Evolutionary conservation across 2,329 filamentous ascomycete genomes (phyloP).

Genomic region (Rutstroemia sp.): DNA sequence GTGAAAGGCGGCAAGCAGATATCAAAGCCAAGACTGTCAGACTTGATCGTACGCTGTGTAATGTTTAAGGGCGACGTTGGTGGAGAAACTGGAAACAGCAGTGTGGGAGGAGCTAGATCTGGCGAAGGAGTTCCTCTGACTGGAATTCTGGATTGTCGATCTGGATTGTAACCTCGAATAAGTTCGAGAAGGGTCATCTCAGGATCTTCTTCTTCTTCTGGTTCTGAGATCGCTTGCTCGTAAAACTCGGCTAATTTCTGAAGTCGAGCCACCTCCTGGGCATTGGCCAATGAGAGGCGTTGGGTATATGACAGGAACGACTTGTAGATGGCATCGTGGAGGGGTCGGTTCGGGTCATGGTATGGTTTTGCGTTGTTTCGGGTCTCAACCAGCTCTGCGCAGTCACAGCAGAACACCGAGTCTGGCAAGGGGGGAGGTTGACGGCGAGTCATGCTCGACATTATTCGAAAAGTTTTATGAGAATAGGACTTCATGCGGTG

Average conservation of each 20-base stretch:
- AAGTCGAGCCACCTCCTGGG: not conserved
- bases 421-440: not conserved
- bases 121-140: not conserved
- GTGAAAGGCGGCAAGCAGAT: not conserved
- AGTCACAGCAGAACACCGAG: conserved; percentile 7
- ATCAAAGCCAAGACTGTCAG: not conserved
- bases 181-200: not conserved
- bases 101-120: not conserved
- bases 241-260: not conserved
- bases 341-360: conserved; percentile 6
- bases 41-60: not conserved
- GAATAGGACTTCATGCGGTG: no score
- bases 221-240: not conserved
- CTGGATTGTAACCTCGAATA: conserved; percentile 3
- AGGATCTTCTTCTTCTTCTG: not conserved
- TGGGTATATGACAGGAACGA: conserved; percentile 6
- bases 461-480: no score
- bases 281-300: not conserved
- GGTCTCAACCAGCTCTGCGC: not conserved
- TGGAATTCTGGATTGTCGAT: not conserved
- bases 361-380: conserved; percentile 4
- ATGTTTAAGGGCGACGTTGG: not conserved
- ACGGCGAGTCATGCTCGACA: not conserved
- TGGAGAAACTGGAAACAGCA: not conserved
- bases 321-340: conserved; percentile 6